Evolutionary conservation across 176 grass and related monocot genomes (phyloP), one percentile per base, ranked within the genome.

Genomic region (Carex cristatella): DNA sequence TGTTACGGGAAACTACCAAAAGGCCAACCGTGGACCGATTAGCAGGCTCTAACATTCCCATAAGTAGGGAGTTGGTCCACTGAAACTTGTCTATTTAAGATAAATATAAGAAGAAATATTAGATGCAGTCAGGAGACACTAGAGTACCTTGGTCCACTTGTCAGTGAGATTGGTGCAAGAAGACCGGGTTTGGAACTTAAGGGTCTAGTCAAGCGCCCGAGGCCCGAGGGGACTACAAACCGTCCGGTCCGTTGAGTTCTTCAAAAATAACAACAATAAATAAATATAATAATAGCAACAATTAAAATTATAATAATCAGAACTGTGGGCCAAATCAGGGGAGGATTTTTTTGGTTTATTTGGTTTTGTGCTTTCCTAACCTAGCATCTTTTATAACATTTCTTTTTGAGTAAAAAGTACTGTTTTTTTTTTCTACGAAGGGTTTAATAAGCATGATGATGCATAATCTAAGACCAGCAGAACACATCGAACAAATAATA

Each of bases 271-370:
- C 42, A 75, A 75, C 19, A 75, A 51, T 12, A 23, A 23, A 23
- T 23, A 23, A 23, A 23, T 23, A 23, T 5, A 27, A 48, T 74
- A 51, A 51, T 30, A 53, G 12, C 44, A 53, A 77, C 6, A 62
- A 59, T 59, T 74, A 28, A 75, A 51, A 51, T 49, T 74, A 40
- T 37, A 44, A 63, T 62, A 40, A 44, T 81, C 56, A 65, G 61
- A 81, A 65, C 79, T 81, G 37, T 81, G 33, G 79, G 79, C 61
- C 37, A 65, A 81, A 81, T 81, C 79, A 65, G 59, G 79, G 59
- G 79, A 40, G 11, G 15, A 42, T 19, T 81, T 19, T 81, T 73
- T n/a, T 4, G 28, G 4, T 28, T 65, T 81, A 48, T 13, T 44
- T 48, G 35, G 15, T 81, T 81, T 46, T 64, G 2, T 28, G 1